Conservation (phyloP, 305 asterid genomes). For the Ajuga reptans region DNA sequence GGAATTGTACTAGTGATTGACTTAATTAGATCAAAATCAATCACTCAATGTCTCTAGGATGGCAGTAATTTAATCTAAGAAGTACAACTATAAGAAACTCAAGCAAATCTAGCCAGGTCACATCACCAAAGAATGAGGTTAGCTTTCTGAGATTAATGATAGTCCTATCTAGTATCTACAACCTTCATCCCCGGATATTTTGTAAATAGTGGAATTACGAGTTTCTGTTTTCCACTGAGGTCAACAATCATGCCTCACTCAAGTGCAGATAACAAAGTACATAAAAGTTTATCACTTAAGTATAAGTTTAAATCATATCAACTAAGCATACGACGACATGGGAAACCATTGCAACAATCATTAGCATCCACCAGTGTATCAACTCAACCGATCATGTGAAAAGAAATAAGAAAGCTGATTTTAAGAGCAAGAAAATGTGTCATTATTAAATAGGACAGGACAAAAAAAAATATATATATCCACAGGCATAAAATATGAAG, state of each 20-base stretch:
- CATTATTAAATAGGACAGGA: background rate
- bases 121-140: background rate
- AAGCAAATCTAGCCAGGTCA: background rate
- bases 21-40: background rate
- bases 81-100: background rate
- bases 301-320: background rate
- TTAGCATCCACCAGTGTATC: background rate
- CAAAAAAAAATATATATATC: background rate
- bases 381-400: background rate
- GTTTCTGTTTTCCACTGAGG: no score
- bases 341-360: background rate
- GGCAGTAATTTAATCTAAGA: background rate
- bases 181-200: no score
- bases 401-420: background rate
- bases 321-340: background rate
- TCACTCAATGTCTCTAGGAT: background rate
- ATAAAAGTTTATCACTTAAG: no score
- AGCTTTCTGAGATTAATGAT: background rate
- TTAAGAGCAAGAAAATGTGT: background rate
- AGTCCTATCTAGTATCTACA: no score
- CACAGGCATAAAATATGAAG: background rate
- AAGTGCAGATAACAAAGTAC: no score
- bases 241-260: no score
- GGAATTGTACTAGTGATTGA: background rate
- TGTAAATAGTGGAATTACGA: no score